Conservation (phyloP, 306 rosid genomes). For the Castanopsis chinensis region DNA sequence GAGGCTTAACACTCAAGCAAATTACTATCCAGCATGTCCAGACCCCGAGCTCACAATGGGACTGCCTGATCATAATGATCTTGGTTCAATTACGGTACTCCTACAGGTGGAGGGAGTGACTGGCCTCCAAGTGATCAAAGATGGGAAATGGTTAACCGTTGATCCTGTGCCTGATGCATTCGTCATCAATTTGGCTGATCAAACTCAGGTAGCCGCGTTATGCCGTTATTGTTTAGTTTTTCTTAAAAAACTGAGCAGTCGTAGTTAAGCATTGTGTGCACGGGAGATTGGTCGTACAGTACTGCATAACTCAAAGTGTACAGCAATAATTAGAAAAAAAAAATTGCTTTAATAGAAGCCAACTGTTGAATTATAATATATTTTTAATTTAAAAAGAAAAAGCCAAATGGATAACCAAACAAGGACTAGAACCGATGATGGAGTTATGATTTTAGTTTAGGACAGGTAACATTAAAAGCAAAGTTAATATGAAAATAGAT, state of each 20-base stretch:
- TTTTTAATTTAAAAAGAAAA: no score
- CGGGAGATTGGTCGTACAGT: no score
- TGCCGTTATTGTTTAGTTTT: background rate
- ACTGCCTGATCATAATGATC: constrained; percentile 9
- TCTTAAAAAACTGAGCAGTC: background rate
- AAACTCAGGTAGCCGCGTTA: constrained; percentile 9
- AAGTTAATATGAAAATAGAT: no score
- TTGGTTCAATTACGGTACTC: constrained; percentile 5
- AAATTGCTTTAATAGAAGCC: no score
- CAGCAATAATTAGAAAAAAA: no score
- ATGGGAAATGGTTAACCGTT: constrained; percentile 12
- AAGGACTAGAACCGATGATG: no score
- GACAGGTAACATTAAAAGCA: no score
- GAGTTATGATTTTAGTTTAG: no score
- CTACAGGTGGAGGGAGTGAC: constrained; percentile 12
- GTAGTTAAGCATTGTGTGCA: no score
- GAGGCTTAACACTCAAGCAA: background rate
- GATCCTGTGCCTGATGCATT: constrained; percentile 23
- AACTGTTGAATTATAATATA: no score
- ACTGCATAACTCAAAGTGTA: no score
- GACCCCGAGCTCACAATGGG: constrained; percentile 20
- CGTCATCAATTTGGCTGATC: constrained; percentile 18
- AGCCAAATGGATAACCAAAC: no score
- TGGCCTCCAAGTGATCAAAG: constrained; percentile 7
- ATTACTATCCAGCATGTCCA: constrained; percentile 23